phyloP scores from a whole-genome alignment of 208 protist species.

The Strigomonas culicis region DNA sequence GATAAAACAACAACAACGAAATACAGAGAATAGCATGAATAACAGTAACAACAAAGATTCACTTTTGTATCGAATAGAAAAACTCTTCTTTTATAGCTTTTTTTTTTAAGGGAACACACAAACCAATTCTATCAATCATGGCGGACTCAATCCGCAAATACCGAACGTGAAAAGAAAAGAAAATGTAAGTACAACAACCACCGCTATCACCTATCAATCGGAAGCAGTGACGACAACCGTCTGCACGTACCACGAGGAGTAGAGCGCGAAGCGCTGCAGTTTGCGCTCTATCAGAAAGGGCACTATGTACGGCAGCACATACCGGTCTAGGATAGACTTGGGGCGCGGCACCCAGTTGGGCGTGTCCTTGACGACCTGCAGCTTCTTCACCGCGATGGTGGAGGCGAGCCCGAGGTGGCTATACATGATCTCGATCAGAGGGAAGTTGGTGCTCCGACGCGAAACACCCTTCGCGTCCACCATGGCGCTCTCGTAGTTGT shows the following conservation, averaged over 20 bases:
- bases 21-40: too few relatives aligned
- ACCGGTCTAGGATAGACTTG: conserved; percentile 42
- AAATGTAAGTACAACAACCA: neutral
- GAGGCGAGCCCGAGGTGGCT: conserved; percentile 56
- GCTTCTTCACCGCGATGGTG: conserved; percentile 53
- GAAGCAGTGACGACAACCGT: conserved; percentile 37
- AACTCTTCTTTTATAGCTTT: too few relatives aligned
- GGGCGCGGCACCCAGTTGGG: conserved; percentile 21
- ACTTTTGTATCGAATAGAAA: conserved; percentile 9
- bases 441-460: too few relatives aligned
- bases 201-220: too few relatives aligned
- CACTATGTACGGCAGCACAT: conserved; percentile 34
- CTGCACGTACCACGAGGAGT: conserved; percentile 81
- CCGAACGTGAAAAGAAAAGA: neutral
- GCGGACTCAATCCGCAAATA: neutral
- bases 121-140: neutral
- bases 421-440: conserved; percentile 54
- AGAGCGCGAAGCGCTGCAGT: conserved; percentile 72
- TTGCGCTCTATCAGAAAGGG: conserved; percentile 38
- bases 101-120: neutral
- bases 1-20: conserved; percentile 12
- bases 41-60: neutral
- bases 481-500: neutral
- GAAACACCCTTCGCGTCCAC: neutral
- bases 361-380: conserved; percentile 61